A percentile compares a stretch with the other conserved stretches of the same genome.
Conservation (phyloP, 352 stramenopile genomes). For the Phytophthora uliginosa region DNA sequence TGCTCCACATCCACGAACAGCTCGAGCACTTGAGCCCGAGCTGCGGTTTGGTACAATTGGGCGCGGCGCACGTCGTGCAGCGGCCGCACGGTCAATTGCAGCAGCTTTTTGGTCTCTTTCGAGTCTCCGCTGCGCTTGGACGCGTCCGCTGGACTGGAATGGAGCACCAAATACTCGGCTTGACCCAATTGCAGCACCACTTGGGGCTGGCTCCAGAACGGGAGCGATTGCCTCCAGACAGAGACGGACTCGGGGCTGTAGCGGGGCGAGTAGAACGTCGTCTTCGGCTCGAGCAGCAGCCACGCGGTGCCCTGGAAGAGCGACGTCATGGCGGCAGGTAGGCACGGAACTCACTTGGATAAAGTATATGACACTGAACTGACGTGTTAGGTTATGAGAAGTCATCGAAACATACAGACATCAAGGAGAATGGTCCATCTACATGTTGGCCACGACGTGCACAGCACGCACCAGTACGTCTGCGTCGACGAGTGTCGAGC, state of each 20-base stretch:
- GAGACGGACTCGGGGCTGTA: conserved; percentile 35
- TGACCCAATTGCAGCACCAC: conserved; percentile 40
- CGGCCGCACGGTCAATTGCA: conserved; percentile 50
- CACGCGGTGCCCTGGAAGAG: conserved; percentile 38
- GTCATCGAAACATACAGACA: neutral
- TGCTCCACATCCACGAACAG: conserved; percentile 51
- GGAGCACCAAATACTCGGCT: conserved; percentile 36
- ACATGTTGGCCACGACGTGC: neutral
- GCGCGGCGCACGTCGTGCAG: conserved; percentile 50
- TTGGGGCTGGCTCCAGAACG: conserved; percentile 46
- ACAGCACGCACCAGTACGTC: conserved; percentile 2
- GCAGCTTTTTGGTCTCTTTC: conserved; percentile 36
- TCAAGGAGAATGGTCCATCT: neutral
- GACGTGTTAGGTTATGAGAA: neutral
- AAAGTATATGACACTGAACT: neutral
- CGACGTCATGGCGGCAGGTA: conserved; percentile 5
- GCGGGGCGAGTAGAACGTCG: conserved; percentile 50
- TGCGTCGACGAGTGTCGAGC: neutral
- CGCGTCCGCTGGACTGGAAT: conserved; percentile 8
- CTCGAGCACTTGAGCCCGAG: conserved; percentile 41
- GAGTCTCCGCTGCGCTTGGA: conserved; percentile 32
- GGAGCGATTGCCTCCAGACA: conserved; percentile 35
- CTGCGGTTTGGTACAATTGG: conserved; percentile 58
- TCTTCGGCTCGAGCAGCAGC: conserved; percentile 48
- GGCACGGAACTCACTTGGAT: neutral